Percentiles rank a stretch among this genome's conserved stretches.
These are phyloP conservation scores for Xylaria palmicola DNA, from an alignment of 495 filamentous ascomycete species.

Conservation along the genomic window DNA sequence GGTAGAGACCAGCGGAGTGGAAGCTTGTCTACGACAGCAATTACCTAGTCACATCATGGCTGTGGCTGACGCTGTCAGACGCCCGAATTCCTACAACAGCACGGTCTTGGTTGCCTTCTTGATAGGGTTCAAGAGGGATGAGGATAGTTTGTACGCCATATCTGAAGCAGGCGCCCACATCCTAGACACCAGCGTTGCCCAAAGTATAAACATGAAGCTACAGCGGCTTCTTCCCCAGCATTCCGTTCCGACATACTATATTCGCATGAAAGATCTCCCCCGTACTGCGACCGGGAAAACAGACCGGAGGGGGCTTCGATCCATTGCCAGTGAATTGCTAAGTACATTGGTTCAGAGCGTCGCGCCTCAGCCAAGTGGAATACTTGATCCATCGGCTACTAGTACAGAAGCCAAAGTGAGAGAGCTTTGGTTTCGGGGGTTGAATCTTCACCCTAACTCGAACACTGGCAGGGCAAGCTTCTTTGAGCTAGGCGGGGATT, in stretches of 20 bases:
- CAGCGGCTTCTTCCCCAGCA: constrained; percentile 6
- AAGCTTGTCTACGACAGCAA: constrained; percentile 23
- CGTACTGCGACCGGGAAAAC: constrained; percentile 7
- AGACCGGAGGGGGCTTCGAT: constrained; percentile 8
- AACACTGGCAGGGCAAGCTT: constrained; percentile 2
- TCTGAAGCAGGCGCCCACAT: not conserved
- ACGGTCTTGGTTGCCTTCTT: not conserved
- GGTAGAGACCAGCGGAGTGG: constrained; percentile 46
- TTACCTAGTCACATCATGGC: constrained; percentile 19
- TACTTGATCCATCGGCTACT: not conserved
- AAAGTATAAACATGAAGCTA: constrained; percentile 6
- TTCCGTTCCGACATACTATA: constrained; percentile 5
- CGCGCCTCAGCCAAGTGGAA: not conserved
- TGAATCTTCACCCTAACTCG: not conserved
- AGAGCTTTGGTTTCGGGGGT: not conserved
- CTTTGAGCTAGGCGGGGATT: constrained; percentile 15
- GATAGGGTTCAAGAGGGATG: not conserved
- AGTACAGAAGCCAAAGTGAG: not conserved
- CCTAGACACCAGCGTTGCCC: not conserved
- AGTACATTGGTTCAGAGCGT: not conserved
- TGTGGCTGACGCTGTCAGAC: not conserved
- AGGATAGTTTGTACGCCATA: too few relatives aligned
- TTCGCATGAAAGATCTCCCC: constrained; percentile 5
- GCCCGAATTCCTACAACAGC: not conserved
- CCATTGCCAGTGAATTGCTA: not conserved